A percentile compares a stretch with the other conserved stretches of the same genome.
phyloP scores from a whole-genome alignment of 1,284 basidiomycete genomes.

The Tranzscheliella williamsii region DNA sequence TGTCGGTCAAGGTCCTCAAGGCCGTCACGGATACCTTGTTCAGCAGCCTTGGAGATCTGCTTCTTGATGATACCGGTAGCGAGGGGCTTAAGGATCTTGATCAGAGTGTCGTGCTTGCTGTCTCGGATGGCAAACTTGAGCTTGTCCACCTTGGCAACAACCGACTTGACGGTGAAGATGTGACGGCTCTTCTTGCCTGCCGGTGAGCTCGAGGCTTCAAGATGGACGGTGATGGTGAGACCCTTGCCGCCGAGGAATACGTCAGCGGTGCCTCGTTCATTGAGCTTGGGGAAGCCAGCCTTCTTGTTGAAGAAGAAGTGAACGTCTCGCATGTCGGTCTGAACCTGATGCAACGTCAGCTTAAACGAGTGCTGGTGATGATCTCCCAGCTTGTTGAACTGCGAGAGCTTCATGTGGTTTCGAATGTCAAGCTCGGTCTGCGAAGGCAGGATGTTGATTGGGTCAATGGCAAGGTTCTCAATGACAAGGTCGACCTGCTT shows the following conservation, averaged over 20 bases:
- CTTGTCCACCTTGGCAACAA: constrained; percentile 78
- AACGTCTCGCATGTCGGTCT: constrained; percentile 90
- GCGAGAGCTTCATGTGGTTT: constrained; percentile 76
- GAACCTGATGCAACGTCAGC: constrained; percentile 71
- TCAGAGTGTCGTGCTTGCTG: constrained; percentile 84
- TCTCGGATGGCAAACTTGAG: constrained; percentile 90
- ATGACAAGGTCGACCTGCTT: constrained; percentile 70
- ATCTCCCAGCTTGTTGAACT: constrained; percentile 45
- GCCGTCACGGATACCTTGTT: constrained; percentile 75
- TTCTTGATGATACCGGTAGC: constrained; percentile 74
- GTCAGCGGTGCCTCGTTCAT: constrained; percentile 88
- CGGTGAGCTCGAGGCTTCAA: constrained; percentile 68
- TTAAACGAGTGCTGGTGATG: constrained; percentile 51
- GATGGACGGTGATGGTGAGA: constrained; percentile 65
- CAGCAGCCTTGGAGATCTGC: constrained; percentile 82
- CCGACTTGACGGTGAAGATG: constrained; percentile 77
- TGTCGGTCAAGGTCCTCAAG: constrained; percentile 85
- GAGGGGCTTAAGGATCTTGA: constrained; percentile 72
- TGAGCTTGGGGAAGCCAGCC: constrained; percentile 75
- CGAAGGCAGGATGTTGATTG: constrained; percentile 69
- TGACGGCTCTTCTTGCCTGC: constrained; percentile 58
- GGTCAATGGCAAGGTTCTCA: constrained; percentile 87
- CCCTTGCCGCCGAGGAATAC: constrained; percentile 82
- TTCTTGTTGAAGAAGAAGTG: constrained; percentile 70
- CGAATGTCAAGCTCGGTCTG: constrained; percentile 77